Evolutionary conservation across 2,329 filamentous ascomycete species (phyloP), one percentile per base, ranked within the genome.

Genomic region (Sphaceloma murrayae): DNA sequence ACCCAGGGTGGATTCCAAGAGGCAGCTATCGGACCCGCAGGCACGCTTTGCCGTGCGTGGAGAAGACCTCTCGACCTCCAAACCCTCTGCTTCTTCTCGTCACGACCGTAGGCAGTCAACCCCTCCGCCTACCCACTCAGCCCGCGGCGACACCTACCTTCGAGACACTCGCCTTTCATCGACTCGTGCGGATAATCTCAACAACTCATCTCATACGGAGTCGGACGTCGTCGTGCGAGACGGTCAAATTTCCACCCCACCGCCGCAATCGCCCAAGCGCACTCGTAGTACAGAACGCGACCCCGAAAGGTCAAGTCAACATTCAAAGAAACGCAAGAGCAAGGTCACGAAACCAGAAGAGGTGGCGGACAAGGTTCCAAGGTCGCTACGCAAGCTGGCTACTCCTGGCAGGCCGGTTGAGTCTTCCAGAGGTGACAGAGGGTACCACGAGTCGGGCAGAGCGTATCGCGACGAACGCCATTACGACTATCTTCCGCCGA

Each of bases 1-100:
- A 14, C 42, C 31, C 31, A 45, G 17, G 31, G 21, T 18, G 42
- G 42, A 34, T 30, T 16, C 30, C 22, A 19, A 24, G 11, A 34
- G 29, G 31, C 18, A 34, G 30, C 31, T 34, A 29, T 34, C 42
- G 30, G 42, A 34, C 22, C 31, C 31, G 42, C 42, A 24, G 11
- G 19, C 29, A 32, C 31, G 31, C 31, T 34, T 22, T 34, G 18
- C 17, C 17, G 30, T 8, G 13, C 29, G 42, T 36, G 31, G 29
- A 34, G 30, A 34, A 43, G 29, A 43, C 27, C 27, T 19, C 27
- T 29, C 42, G 19, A 34, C 19, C n/a, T 24, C 29, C 16, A 36
- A 29, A 34, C 31, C 27, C 29, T 19, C 30, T 36, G 7, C 42
- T 18, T 29, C 42, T 18, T 34, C 22, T 32, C 42, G 22, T 27